These are phyloP conservation scores for Pyracantha coccinea DNA, from an alignment of 331 rosid genomes.

Conservation along the genomic window DNA sequence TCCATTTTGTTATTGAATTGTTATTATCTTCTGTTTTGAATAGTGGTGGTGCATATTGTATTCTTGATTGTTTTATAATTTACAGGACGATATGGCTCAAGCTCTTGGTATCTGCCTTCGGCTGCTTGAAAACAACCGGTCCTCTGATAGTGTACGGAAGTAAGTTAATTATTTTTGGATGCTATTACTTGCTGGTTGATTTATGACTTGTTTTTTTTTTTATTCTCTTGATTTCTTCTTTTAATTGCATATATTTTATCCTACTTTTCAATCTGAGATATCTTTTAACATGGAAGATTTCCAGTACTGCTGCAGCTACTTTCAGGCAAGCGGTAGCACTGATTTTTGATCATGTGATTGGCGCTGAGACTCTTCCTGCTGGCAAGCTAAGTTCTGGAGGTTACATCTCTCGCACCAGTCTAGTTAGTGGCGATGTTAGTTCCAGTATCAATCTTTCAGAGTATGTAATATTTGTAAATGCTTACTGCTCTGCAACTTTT, in stretches of 20 bases:
- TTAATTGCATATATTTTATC: not conserved
- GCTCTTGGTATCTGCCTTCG: slow-evolving; percentile 94
- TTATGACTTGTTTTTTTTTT: not conserved
- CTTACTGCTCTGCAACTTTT: not conserved
- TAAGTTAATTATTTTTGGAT: slow-evolving; percentile 21
- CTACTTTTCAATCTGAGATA: slow-evolving; percentile 9
- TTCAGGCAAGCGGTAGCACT: slow-evolving; percentile 97
- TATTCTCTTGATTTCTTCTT: not conserved
- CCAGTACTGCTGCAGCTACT: slow-evolving; percentile 98
- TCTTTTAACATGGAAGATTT: slow-evolving; percentile 36
- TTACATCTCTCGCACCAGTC: slow-evolving; percentile 66
- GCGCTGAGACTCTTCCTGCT: slow-evolving; percentile 84
- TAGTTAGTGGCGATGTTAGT: slow-evolving; percentile 74
- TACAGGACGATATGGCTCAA: slow-evolving; percentile 81
- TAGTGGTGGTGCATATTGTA: not conserved
- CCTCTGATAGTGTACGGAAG: slow-evolving; percentile 91
- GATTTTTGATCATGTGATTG: slow-evolving; percentile 73
- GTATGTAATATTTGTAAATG: slow-evolving; percentile 37
- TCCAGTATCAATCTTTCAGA: slow-evolving; percentile 64
- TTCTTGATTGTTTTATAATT: not conserved
- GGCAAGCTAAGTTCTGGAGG: slow-evolving; percentile 72
- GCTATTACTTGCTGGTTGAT: slow-evolving; percentile 4
- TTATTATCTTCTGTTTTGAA: not conserved
- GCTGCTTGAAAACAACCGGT: slow-evolving; percentile 80
- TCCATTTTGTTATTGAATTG: not conserved